These are phyloP conservation scores for Zygosaccharomyces lentus DNA, from an alignment of 805 yeast species.

Conservation along the genomic window DNA sequence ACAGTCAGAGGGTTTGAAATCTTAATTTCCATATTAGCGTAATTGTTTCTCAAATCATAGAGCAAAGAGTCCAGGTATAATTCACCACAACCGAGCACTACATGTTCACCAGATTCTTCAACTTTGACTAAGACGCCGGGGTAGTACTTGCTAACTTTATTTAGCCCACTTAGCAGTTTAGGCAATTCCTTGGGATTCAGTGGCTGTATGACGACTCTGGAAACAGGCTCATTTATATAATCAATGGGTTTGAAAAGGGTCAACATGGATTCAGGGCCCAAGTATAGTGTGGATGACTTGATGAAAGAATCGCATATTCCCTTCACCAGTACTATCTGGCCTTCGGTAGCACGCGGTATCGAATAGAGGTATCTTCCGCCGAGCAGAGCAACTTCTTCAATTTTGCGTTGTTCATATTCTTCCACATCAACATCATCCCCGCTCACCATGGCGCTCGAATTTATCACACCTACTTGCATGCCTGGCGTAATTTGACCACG, in stretches of 20 bases:
- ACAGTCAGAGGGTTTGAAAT: constrained; percentile 80
- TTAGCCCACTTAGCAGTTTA: constrained; percentile 62
- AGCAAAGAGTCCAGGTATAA: constrained; percentile 77
- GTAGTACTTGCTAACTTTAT: constrained; percentile 57
- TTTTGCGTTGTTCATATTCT: constrained; percentile 28
- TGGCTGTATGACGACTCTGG: constrained; percentile 83
- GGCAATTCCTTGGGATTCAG: constrained; percentile 74
- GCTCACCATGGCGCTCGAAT: constrained; percentile 25
- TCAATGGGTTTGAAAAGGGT: constrained; percentile 35
- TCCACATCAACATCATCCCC: constrained; percentile 51
- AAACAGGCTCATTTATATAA: constrained; percentile 51
- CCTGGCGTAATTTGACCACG: constrained; percentile 55
- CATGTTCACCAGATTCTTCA: constrained; percentile 87
- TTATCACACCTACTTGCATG: constrained; percentile 49
- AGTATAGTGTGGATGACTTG: constrained; percentile 56
- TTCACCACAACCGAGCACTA: constrained; percentile 80
- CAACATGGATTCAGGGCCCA: constrained; percentile 24
- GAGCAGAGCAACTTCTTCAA: constrained; percentile 47
- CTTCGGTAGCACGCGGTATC: constrained; percentile 51
- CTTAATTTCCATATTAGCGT: constrained; percentile 64
- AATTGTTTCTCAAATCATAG: constrained; percentile 65
- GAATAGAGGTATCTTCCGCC: constrained; percentile 68
- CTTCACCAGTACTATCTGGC: constrained; percentile 62
- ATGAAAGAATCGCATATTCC: constrained; percentile 56
- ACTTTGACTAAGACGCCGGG: constrained; percentile 63